A percentile compares a stretch with the other conserved stretches of the same genome.
These are phyloP conservation scores for Talinum fruticosum DNA, from an alignment of 148 eudicot genomes.

Conservation along the genomic window DNA sequence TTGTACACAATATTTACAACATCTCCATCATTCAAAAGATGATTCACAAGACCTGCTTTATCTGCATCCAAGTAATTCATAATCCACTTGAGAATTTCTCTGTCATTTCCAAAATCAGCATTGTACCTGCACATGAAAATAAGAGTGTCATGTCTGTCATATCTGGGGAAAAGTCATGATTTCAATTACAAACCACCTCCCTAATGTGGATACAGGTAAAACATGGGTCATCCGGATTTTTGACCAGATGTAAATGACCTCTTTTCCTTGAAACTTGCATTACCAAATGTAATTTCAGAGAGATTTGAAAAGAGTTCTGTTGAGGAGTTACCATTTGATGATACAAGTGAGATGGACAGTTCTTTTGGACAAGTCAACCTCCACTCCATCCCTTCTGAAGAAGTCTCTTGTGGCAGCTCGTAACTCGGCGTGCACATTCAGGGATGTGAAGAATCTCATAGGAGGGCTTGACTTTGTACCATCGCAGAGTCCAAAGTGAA, in stretches of 20 bases:
- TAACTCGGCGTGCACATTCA: conserved; percentile 66
- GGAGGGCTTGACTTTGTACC: conserved; percentile 79
- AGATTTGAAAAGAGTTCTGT: not conserved
- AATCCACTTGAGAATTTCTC: conserved; percentile 61
- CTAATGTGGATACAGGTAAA: too few relatives aligned
- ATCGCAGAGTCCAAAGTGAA: conserved; percentile 85
- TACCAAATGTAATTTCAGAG: not conserved
- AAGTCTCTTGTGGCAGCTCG: conserved; percentile 65
- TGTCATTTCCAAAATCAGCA: conserved; percentile 74
- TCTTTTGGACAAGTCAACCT: conserved; percentile 74
- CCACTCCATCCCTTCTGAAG: conserved; percentile 57
- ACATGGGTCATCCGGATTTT: not conserved
- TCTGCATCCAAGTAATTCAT: conserved; percentile 68
- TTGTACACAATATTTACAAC: conserved; percentile 51
- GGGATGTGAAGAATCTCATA: conserved; percentile 65
- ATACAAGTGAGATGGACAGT: conserved; percentile 58
- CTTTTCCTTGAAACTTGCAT: too few relatives aligned
- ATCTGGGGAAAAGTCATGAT: too few relatives aligned
- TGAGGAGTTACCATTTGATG: conserved; percentile 69
- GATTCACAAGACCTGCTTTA: conserved; percentile 76
- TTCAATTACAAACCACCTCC: too few relatives aligned
- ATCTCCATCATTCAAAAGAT: conserved; percentile 75
- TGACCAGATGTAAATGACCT: not conserved
- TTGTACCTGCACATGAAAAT: conserved; percentile 54
- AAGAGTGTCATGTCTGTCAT: too few relatives aligned